A percentile compares a stretch with the other conserved stretches of the same genome.
Conservation (phyloP, 805 yeast genomes). For the Yamadazyma akitaensis region DNA sequence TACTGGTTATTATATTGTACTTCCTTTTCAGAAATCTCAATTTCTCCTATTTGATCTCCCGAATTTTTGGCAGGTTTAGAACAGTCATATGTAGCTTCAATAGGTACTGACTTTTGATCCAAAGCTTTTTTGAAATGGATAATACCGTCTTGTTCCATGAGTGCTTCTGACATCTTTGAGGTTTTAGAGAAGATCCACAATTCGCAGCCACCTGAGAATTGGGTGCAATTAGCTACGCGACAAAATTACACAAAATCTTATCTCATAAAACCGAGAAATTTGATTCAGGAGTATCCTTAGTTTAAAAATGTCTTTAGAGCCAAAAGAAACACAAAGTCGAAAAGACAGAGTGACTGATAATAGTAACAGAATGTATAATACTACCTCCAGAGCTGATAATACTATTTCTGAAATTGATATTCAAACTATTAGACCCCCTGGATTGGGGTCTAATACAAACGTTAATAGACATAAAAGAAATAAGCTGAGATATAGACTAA, state of each 20-base stretch:
- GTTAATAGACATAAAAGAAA: background rate
- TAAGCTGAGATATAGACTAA: background rate
- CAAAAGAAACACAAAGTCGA: background rate
- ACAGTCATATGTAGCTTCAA: background rate
- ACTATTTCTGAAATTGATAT: background rate
- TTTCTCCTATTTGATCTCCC: background rate
- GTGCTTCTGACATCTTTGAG: background rate
- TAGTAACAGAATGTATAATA: no score
- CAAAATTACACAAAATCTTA: constrained; percentile 9
- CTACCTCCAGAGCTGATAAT: no score
- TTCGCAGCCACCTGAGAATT: constrained; percentile 9
- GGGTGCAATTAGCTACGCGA: constrained; percentile 7
- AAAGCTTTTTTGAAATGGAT: background rate
- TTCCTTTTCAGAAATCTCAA: background rate
- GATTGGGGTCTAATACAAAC: background rate
- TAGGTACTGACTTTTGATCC: background rate
- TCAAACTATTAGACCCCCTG: background rate
- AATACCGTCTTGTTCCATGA: background rate
- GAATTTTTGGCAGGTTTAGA: background rate
- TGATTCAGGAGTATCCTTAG: constrained; percentile 7
- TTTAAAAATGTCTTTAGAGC: background rate
- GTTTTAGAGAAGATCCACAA: background rate
- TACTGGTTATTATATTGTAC: constrained; percentile 2
- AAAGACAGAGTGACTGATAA: background rate
- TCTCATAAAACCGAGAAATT: constrained; percentile 10